Base-by-base conservation (phyloP, 2,329 filamentous ascomycete genomes). In the Teratosphaeria gauchensis region DNA sequence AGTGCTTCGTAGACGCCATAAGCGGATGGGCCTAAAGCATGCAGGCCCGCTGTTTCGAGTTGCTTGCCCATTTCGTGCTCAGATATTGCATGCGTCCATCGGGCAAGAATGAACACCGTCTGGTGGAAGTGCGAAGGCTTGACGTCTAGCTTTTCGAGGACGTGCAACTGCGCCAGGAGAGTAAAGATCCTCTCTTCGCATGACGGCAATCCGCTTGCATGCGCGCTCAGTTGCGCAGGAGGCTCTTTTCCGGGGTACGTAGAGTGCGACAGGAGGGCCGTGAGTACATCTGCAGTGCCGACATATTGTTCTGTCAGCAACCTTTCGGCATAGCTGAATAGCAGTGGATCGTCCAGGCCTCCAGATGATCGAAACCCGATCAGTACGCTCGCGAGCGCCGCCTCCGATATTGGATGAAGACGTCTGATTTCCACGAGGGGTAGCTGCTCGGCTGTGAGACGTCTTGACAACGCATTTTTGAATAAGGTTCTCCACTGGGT, bases 161-260 rank as follows among this genome's bases (percentile, higher is more conserved):
- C 57, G 51, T 71, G 62, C 21, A 68, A 56, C 21, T 68, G 64
- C 4, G 64, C 62, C 16, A 73, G 56, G 14, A 71, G 57, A 30
- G 60, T 62, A 54, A 73, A 69, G 3, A 71, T 66, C 16, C 64
- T 60, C 56, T 73, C 71, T 56, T 72, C 70, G 55, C 65, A 68
- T 0, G 66, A 62, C 16, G 67, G 66, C 21, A 69, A 55, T 12
- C 64, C 65, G 19, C 51, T 42, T 12, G 42, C 21, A n/a, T 16
- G 16, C 21, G 12, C 16, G 16, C 52, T 57, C 30, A 48, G n/a
- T n/a, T 48, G 42, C 42, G 42, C 42, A 48, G 1, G 42, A 48
- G 16, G 42, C n/a, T 48, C 42, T 11, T 48, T 48, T 19, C 42
- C 42, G n/a, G 42, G 42, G 21, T 48, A 48, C 42, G 19, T 19